These are phyloP conservation scores for Sphaerulina populicola DNA, from an alignment of 2,329 filamentous ascomycete species.

Conservation along the genomic window DNA sequence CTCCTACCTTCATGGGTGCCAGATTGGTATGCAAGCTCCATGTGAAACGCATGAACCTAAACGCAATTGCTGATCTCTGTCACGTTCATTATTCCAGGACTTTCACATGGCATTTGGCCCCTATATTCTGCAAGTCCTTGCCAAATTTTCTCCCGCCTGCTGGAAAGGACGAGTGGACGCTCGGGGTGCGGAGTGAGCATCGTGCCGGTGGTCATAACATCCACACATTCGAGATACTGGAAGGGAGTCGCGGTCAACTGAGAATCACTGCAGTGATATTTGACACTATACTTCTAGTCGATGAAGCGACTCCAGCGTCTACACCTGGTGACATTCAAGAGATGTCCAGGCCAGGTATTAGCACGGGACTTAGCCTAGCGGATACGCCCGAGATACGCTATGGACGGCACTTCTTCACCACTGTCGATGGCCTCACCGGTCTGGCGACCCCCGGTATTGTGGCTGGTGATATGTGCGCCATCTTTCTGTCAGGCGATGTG, in stretches of 20 bases:
- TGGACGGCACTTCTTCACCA: conserved; percentile 26
- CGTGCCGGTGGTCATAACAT: conserved; percentile 24
- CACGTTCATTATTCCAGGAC: conserved; percentile 18
- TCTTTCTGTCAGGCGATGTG: conserved; percentile 27
- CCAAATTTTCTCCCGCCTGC: conserved; percentile 20
- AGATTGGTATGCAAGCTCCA: conserved; percentile 10
- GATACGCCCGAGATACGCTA: conserved; percentile 19
- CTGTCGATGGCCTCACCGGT: conserved; percentile 21
- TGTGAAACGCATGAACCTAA: background rate
- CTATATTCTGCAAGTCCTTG: conserved; percentile 19
- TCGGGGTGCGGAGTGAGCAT: conserved; percentile 22
- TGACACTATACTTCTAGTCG: conserved; percentile 21
- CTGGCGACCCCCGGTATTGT: conserved; percentile 24
- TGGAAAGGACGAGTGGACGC: conserved; percentile 23
- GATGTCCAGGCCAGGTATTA: conserved; percentile 3
- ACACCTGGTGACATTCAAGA: conserved; percentile 18
- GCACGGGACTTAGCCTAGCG: background rate
- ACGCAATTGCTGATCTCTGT: conserved; percentile 8
- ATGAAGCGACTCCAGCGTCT: conserved; percentile 23
- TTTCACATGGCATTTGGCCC: conserved; percentile 26
- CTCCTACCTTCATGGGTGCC: conserved; percentile 31
- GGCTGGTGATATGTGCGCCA: conserved; percentile 21
- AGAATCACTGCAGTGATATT: conserved; percentile 25
- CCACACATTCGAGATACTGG: conserved; percentile 25
- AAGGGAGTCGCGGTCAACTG: conserved; percentile 16